phyloP scores from a whole-genome alignment of 768 basidiomycete species.

The Nidularia sp. region DNA sequence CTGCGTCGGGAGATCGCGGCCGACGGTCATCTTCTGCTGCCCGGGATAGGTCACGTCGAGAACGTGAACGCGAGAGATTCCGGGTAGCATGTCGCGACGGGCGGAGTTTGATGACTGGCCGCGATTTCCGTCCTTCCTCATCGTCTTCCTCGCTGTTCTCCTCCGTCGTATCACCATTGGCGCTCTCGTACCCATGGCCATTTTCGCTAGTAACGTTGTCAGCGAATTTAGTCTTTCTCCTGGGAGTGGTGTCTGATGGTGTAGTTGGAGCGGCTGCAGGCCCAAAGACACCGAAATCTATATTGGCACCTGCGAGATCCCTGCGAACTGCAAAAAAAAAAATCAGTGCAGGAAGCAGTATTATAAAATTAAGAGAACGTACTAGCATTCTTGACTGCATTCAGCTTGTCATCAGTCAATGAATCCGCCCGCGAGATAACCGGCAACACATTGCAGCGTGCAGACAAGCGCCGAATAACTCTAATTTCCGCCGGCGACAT shows the following conservation, averaged over 20 bases:
- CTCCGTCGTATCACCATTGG: slow-evolving; percentile 23
- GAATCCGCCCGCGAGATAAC: slow-evolving; percentile 80
- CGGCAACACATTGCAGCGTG: slow-evolving; percentile 76
- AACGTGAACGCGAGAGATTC: slow-evolving; percentile 61
- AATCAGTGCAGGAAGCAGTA: slow-evolving; percentile 3
- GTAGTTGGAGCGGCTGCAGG: slow-evolving; percentile 25
- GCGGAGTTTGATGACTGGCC: slow-evolving; percentile 76
- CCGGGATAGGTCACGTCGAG: slow-evolving; percentile 64
- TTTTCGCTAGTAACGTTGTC: slow-evolving; percentile 18
- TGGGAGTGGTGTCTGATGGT: slow-evolving; percentile 15
- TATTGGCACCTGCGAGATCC: slow-evolving; percentile 60
- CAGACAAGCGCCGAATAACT: slow-evolving; percentile 71
- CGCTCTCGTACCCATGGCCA: slow-evolving; percentile 15
- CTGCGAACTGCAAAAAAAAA: slow-evolving; percentile 40
- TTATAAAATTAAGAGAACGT: slow-evolving; percentile 10
- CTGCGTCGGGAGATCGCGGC: slow-evolving; percentile 52
- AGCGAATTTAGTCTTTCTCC: slow-evolving; percentile 31
- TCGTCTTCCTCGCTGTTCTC: slow-evolving; percentile 37
- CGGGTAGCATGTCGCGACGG: slow-evolving; percentile 40
- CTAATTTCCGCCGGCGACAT: slow-evolving; percentile 79
- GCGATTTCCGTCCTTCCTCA: slow-evolving; percentile 54
- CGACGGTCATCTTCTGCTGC: slow-evolving; percentile 55
- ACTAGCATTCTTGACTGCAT: slow-evolving; percentile 63
- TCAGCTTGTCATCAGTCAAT: slow-evolving; percentile 73
- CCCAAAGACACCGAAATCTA: slow-evolving; percentile 78